Evolutionary conservation across 2,329 filamentous ascomycete species (phyloP).

Genomic region (Akanthomyces muscarius): DNA sequence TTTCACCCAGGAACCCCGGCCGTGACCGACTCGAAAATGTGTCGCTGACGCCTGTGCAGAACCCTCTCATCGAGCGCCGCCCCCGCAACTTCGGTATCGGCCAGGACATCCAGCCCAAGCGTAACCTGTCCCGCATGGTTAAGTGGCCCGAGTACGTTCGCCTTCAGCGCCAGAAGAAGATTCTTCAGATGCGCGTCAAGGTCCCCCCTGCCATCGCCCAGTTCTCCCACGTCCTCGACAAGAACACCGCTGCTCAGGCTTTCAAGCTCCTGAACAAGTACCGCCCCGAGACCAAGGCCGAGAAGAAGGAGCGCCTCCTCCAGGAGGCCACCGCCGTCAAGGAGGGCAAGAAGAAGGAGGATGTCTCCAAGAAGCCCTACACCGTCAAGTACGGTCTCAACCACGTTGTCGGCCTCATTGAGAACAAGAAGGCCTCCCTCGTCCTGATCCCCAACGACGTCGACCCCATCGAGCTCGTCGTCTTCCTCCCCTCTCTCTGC

Average conservation of each 20-base stretch:
- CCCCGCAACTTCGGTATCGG: conserved; percentile 97
- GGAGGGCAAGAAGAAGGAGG: conserved; percentile 99
- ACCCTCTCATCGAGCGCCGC: conserved; percentile 98
- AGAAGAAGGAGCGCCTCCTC: conserved; percentile 99
- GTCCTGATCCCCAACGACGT: conserved; percentile 99
- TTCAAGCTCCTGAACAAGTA: conserved; percentile 99
- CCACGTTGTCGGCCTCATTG: conserved; percentile 94
- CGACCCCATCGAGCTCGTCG: conserved; percentile 98
- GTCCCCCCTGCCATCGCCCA: conserved; percentile 95
- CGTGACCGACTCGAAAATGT: neutral
- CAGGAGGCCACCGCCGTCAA: conserved; percentile 97
- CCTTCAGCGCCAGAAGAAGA: conserved; percentile 90
- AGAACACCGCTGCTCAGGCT: conserved; percentile 91
- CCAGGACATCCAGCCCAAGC: conserved; percentile 95
- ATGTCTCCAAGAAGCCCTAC: conserved; percentile 99
- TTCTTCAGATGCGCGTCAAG: conserved; percentile 97
- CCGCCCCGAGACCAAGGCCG: conserved; percentile 95
- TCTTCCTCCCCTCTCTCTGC: conserved; percentile 98
- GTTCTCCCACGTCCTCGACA: conserved; percentile 96
- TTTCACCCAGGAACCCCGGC: conserved; percentile 26
- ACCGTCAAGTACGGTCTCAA: conserved; percentile 99
- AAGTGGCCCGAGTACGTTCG: conserved; percentile 99
- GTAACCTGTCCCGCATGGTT: conserved; percentile 96
- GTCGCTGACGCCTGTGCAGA: conserved; percentile 50
- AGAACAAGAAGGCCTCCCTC: conserved; percentile 99